Evolutionary conservation across 805 yeast species (phyloP), one percentile per base, ranked within the genome.

Genomic region (Alloascoidea africana): DNA sequence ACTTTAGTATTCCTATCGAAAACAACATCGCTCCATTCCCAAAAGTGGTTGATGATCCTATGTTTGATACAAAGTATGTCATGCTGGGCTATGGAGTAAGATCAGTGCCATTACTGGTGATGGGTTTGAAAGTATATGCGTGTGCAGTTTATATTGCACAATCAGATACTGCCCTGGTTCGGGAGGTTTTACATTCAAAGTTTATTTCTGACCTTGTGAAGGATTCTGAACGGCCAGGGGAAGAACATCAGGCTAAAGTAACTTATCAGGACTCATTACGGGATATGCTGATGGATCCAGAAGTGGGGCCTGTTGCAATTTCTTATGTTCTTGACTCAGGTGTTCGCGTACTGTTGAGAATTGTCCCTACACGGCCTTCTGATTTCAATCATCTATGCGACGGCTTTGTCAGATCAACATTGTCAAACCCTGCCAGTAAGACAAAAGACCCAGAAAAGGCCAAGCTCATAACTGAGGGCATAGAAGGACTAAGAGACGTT

Each of bases 361-460:
- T 89, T 41, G 76, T 80, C 5, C 96, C 98, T 0, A 75, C 79
- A 14, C 71, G 96, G 51, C 84, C 81, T 54, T 89, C 97, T 1
- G 96, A 89, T 57, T 86, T 81, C 57, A 74, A 75, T 44, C 97
- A 91, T 53, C 58, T 89, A 49, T 71, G 81, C 45, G 97, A 91
- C 52, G 97, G 97, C 0, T 70, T 91, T 42, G 70, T 85, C 36
- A 78, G 87, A 53, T 74, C 94, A 14, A 70, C 84, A 35, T 63
- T 77, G 54, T 79, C 84, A 27, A 73, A 73, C 49, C 74, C 79
- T 2, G 59, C 66, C 42, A 70, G 77, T 38, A 74, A 74, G 45
- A 54, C 63, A 19, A n/a, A n/a, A n/a, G 40, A 27, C 6, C 36
- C 23, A 18, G 57, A 63, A 4, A 58, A 66, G 30, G 59, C 59